Conservation (phyloP, 441 rosid genomes). For the Biscutella auriculata region DNA sequence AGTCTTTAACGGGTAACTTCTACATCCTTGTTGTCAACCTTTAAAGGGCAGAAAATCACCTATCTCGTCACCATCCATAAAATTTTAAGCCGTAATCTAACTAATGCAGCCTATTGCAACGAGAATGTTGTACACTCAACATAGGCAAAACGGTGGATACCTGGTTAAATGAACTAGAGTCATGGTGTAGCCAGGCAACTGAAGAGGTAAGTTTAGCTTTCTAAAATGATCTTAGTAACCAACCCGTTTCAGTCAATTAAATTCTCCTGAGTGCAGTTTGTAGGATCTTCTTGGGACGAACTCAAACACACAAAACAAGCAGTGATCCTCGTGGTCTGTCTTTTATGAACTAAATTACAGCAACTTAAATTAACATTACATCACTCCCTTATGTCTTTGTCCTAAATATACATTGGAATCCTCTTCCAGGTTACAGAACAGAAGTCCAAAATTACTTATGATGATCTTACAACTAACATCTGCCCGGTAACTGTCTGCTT, state of each 20-base stretch:
- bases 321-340: slow-evolving; percentile 57
- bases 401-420: not conserved
- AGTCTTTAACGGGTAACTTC: slow-evolving; percentile 48
- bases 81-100: slow-evolving; percentile 9
- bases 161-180: slow-evolving; percentile 48
- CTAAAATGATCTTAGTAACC: not conserved
- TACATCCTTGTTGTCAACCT: not conserved
- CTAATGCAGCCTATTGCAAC: slow-evolving; percentile 46
- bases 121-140: slow-evolving; percentile 58
- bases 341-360: slow-evolving; percentile 6
- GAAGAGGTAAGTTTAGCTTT: slow-evolving; percentile 34
- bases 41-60: not conserved
- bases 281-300: slow-evolving; percentile 63
- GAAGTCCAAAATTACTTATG: slow-evolving; percentile 58
- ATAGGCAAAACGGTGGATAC: slow-evolving; percentile 57
- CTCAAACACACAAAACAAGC: slow-evolving; percentile 69
- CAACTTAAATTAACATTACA: not conserved
- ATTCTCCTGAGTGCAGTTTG: slow-evolving; percentile 31
- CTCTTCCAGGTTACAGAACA: slow-evolving; percentile 55
- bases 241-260: not conserved
- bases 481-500: slow-evolving; percentile 53
- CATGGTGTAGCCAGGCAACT: slow-evolving; percentile 51
- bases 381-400: not conserved
- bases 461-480: slow-evolving; percentile 57
- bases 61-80: not conserved